Base-by-base conservation (phyloP, 2,329 filamentous ascomycete species). In the Pezizomycotina sp. region DNA sequence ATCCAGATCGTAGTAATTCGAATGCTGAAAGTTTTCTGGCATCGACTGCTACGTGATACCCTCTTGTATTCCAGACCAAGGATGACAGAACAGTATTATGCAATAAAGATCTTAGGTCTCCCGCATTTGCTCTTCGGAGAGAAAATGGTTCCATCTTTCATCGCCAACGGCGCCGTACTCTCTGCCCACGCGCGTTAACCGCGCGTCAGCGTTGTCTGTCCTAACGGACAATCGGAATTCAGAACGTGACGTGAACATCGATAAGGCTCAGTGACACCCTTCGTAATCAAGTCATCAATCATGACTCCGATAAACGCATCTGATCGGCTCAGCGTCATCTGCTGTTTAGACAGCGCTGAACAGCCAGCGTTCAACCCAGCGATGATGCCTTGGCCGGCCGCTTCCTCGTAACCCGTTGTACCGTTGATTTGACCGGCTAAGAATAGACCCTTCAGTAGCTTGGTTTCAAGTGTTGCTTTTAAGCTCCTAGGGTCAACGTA, bases 221-320 rank as follows among this genome's bases (percentile, higher is more conserved):
- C 89, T 77, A 2, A 82, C 73, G 27, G 77, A 81, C 68, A 98
- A 84, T 45, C 89, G 79, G 58, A 91, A 98, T 60, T 98, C 89
- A 60, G 79, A 92, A 46, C 89, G 74, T 4, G 80, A 79, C 2
- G 89, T 98, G 62, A 98, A 98, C 84, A 98, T 95, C 89, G 74
- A 59, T 98, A 98, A 1, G 89, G 89, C 55, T 98, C 89, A 2
- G 79, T 84, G 19, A 98, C 89, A 30, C 89, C 89, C 59, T 93
- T 95, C 14, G 86, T 95, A 53, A 92, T 75, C 23, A 98, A 71
- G 55, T 98, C 89, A 58, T 98, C 89, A 51, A 98, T 84, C 83
- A 98, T 92, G 60, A 98, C 78, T 48, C 89, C 89, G 52, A 98
- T 95, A 57, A 93, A 98, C 8, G 82, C 83, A 56, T 98, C 86